These are phyloP conservation scores for Parastagonospora avenae DNA, from an alignment of 2,329 filamentous ascomycete species.

Conservation along the genomic window DNA sequence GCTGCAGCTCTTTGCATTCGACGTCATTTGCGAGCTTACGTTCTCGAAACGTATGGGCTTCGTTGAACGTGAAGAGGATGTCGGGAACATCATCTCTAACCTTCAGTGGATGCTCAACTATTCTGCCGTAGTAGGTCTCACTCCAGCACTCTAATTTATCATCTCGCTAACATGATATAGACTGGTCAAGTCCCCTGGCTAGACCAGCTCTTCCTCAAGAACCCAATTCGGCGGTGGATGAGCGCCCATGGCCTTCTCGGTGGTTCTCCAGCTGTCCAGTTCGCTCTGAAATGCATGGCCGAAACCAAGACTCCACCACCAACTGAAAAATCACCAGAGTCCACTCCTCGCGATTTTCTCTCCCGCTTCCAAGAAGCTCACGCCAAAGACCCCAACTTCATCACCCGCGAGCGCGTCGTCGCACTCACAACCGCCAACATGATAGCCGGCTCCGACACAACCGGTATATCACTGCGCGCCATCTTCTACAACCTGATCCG, in stretches of 20 bases:
- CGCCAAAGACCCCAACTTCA: slow-evolving; percentile 14
- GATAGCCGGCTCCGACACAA: slow-evolving; percentile 39
- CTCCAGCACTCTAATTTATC: background rate
- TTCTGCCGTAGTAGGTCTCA: slow-evolving; percentile 13
- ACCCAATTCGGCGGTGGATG: slow-evolving; percentile 13
- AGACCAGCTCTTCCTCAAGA: slow-evolving; percentile 15
- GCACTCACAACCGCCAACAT: slow-evolving; percentile 18
- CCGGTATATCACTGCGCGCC: slow-evolving; percentile 42
- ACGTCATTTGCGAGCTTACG: slow-evolving; percentile 41
- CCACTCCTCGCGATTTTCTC: slow-evolving; percentile 10
- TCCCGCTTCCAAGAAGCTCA: slow-evolving; percentile 17
- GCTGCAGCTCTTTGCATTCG: slow-evolving; percentile 46
- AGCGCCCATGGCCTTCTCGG: slow-evolving; percentile 6
- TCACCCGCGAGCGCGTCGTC: slow-evolving; percentile 16
- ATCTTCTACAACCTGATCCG: slow-evolving; percentile 46
- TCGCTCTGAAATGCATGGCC: slow-evolving; percentile 10
- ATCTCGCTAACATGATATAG: background rate
- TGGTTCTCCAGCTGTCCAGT: slow-evolving; percentile 13
- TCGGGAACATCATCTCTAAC: slow-evolving; percentile 12
- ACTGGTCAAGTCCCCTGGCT: slow-evolving; percentile 15
- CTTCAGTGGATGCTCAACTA: slow-evolving; percentile 13
- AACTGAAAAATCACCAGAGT: background rate
- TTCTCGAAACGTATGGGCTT: slow-evolving; percentile 19
- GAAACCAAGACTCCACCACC: background rate
- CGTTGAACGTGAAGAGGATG: slow-evolving; percentile 13